Conservation (phyloP, 768 basidiomycete genomes). For the Rhodotorula diobovata region DNA sequence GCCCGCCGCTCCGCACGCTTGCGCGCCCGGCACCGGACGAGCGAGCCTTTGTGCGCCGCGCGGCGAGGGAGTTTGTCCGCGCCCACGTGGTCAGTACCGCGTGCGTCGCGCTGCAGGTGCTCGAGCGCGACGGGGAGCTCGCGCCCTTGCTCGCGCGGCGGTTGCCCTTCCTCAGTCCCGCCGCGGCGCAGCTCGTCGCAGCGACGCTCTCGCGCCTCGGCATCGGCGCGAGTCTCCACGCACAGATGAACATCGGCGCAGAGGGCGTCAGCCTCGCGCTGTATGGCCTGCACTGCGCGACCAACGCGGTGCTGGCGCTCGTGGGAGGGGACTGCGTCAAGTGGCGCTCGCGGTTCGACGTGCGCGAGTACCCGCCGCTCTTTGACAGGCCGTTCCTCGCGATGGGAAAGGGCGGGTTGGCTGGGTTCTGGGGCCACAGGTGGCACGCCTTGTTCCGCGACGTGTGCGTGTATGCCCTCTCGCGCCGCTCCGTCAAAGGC, state of each 20-base stretch:
- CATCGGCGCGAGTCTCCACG: slow-evolving; percentile 18
- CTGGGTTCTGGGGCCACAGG: slow-evolving; percentile 19
- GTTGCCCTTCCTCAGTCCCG: background rate
- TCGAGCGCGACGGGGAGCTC: slow-evolving; percentile 19
- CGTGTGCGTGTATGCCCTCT: background rate
- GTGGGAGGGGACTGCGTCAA: background rate
- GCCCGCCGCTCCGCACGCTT: background rate
- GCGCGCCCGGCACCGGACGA: background rate
- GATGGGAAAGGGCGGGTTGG: slow-evolving; percentile 30
- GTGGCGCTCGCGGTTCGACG: slow-evolving; percentile 21
- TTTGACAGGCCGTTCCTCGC: slow-evolving; percentile 19
- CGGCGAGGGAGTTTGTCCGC: background rate
- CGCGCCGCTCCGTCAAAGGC: too few relatives aligned
- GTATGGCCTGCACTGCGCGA: background rate
- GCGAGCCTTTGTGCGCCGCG: background rate
- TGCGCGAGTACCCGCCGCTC: slow-evolving; percentile 26
- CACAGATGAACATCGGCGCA: slow-evolving; percentile 31
- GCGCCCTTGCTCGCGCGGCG: background rate
- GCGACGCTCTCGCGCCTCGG: slow-evolving; percentile 5
- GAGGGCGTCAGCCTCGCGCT: slow-evolving; percentile 5
- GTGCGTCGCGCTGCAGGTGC: slow-evolving; percentile 11
- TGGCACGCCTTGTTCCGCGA: slow-evolving; percentile 24
- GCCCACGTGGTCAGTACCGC: slow-evolving; percentile 2
- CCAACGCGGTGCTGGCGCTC: slow-evolving; percentile 9
- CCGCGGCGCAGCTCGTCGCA: background rate